Percentiles rank a stretch among this genome's conserved stretches.
Conservation (phyloP, 1,284 basidiomycete genomes). For the Microbotryum saponariae region DNA sequence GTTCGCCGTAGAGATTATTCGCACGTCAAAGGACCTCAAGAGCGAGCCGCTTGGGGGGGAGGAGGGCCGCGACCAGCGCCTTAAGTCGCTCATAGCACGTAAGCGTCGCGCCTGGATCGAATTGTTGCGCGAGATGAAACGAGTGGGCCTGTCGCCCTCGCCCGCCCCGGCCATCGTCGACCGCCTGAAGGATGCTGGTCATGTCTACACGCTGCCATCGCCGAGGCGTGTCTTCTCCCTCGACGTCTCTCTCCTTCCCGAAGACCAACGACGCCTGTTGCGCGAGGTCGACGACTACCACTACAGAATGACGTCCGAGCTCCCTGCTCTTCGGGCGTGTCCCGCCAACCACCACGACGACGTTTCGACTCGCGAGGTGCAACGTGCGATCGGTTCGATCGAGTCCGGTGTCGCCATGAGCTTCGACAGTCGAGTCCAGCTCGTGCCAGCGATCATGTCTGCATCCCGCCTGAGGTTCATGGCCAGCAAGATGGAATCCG, state of each 20-base stretch:
- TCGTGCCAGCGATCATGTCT: constrained; percentile 7
- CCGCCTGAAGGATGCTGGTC: constrained; percentile 61
- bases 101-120: constrained; percentile 91
- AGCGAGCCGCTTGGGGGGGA: constrained; percentile 48
- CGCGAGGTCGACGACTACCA: constrained; percentile 51
- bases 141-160: constrained; percentile 64
- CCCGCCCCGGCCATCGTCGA: constrained; percentile 64
- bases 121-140: constrained; percentile 79
- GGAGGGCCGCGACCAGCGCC: constrained; percentile 57
- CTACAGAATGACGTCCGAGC: constrained; percentile 56
- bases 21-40: constrained; percentile 57
- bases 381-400: constrained; percentile 66
- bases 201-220: constrained; percentile 51
- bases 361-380: constrained; percentile 73
- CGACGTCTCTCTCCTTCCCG: constrained; percentile 32
- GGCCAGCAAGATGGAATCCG: constrained; percentile 9
- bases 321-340: constrained; percentile 61
- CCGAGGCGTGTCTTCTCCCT: constrained; percentile 38
- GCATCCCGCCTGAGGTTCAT: constrained; percentile 14
- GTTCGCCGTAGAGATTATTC: constrained; percentile 67
- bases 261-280: constrained; percentile 35
- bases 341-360: constrained; percentile 70
- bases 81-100: constrained; percentile 65
- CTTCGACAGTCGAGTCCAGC: constrained; percentile 21
- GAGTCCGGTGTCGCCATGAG: constrained; percentile 54